A percentile compares a stretch with the other conserved stretches of the same genome.
Evolutionary conservation across 768 basidiomycete genomes (phyloP).

Genomic region (Xerocomus spinulosus): DNA sequence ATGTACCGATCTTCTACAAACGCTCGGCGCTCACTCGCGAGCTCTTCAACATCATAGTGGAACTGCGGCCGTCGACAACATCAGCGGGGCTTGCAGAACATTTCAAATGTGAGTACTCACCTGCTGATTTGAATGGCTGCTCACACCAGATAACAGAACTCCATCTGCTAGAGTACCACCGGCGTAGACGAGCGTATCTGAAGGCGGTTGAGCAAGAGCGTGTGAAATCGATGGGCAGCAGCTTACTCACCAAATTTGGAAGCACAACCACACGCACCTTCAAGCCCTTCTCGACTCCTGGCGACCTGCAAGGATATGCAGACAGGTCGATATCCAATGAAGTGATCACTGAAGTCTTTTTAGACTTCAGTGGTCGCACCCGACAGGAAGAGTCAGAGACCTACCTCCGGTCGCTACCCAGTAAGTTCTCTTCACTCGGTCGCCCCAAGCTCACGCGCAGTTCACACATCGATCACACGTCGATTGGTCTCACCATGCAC

Average conservation of each 20-base stretch:
- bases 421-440: not conserved
- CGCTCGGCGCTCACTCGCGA: not conserved
- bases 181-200: not conserved
- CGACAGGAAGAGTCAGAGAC: not conserved
- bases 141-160: not conserved
- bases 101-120: not conserved
- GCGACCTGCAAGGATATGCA: not conserved
- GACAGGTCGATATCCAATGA: not conserved
- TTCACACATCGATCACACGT: no score
- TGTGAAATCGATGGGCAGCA: not conserved
- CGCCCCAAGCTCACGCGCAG: no score
- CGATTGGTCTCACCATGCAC: not conserved
- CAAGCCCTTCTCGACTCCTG: not conserved
- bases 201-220: not conserved
- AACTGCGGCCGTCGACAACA: not conserved
- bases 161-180: slow-evolving; percentile 1
- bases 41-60: not conserved
- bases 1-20: not conserved
- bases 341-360: not conserved
- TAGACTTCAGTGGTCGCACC: not conserved
- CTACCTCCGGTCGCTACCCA: not conserved
- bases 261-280: not conserved
- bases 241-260: not conserved
- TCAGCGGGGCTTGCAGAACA: not conserved
- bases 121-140: not conserved